Evolutionary conservation across 768 basidiomycete genomes (phyloP), one percentile per base, ranked within the genome.

Genomic region (Lentinula sp.): DNA sequence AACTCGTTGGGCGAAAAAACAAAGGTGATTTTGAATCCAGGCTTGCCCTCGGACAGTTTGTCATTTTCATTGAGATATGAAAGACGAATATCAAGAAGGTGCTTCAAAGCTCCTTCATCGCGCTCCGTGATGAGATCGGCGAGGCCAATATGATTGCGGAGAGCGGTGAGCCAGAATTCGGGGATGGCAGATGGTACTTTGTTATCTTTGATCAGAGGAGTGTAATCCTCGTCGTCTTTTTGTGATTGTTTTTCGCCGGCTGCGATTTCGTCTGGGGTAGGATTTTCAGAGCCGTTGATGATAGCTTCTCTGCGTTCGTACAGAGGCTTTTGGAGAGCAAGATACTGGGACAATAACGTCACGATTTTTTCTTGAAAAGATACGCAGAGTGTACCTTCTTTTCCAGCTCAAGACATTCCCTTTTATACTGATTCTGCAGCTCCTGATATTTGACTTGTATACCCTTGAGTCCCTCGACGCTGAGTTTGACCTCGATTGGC

Each of bases 81-180:
- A 63, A 97, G 78, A 51, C 82, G 82, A 65, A 98, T 82, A 69
- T 99, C 93, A 63, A 75, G 77, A 61, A 99, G 85, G 67, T 80
- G 74, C 75, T 91, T 92, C 70, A 99, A 86, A 7, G 94, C 95
- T 50, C 70, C 85, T 63, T 80, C 93, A 72, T 99, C 96, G 60
- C 91, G 88, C 68, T 98, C 95, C 28, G 93, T 96, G 78, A 98
- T 93, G 70, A 95, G 80, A 18, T 95, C 94, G 46, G 82, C 80
- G 59, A 98, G 80, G 54, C 85, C 92, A 59, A 89, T 74, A 73
- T 98, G 95, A 75, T 97, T 98, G 65, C 91, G 86, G 58, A 98
- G 81, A 2, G 95, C 93, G 1, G 97, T 98, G 67, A 97, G 86
- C 96, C 96, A 99, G 83, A 99, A 99, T 68, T 96, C 89, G 56